These are phyloP conservation scores for Candida maltosa DNA, from an alignment of 805 yeast species.

Conservation along the genomic window DNA sequence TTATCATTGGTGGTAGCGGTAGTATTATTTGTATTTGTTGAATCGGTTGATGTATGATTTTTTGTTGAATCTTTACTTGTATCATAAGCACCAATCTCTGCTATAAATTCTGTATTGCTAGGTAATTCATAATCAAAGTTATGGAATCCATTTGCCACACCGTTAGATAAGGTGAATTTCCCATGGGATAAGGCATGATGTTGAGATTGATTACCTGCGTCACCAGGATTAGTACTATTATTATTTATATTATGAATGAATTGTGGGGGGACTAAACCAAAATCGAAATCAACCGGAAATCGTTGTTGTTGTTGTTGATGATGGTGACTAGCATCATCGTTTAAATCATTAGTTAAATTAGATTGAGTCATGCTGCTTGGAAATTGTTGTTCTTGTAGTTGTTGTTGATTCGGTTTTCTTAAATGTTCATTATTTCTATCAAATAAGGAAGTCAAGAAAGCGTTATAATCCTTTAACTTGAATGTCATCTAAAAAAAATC, in stretches of 20 bases:
- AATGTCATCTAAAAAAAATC: constrained; percentile 30
- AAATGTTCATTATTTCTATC: constrained; percentile 16
- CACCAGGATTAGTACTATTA: not conserved
- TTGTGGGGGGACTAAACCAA: constrained; percentile 11
- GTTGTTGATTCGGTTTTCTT: constrained; percentile 1
- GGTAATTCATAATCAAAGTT: not conserved
- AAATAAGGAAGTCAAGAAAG: constrained; percentile 21
- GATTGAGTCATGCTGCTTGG: constrained; percentile 1
- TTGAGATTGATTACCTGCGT: too few species aligned
- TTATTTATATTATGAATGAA: constrained; percentile 1
- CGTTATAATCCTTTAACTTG: constrained; percentile 25
- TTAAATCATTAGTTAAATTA: constrained; percentile 1
- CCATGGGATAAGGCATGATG: constrained; percentile 1
- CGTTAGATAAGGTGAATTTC: too few species aligned
- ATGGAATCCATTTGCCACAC: not conserved
- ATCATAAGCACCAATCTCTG: constrained; percentile 7
- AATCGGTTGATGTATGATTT: too few species aligned
- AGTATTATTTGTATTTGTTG: too few species aligned
- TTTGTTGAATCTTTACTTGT: too few species aligned
- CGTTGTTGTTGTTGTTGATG: not conserved
- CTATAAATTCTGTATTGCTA: constrained; percentile 5
- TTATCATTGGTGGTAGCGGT: too few species aligned
- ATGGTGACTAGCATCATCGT: not conserved
- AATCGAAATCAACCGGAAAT: constrained; percentile 22
- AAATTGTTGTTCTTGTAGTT: constrained; percentile 5